Conservation (phyloP, 768 basidiomycete species). For the Lactifluus piperatus region DNA sequence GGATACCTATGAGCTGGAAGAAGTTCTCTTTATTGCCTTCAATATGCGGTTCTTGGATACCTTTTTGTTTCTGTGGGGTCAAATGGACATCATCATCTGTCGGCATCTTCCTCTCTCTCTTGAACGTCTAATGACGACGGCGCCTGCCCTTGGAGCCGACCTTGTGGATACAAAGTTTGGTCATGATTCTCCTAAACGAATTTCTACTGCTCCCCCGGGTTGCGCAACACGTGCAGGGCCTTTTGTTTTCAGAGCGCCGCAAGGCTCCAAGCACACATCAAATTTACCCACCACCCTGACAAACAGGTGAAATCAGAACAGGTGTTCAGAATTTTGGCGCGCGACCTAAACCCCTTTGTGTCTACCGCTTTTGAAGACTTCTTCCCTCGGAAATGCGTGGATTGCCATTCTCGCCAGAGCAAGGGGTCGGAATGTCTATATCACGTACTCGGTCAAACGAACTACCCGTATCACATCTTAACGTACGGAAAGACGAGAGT, state of each 20-base stretch:
- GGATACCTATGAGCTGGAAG: constrained; percentile 10
- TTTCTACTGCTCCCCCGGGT: neutral
- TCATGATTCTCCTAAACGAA: constrained; percentile 13
- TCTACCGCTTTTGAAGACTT: constrained; percentile 10
- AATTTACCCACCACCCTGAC: constrained; percentile 16
- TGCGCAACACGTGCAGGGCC: constrained; percentile 10
- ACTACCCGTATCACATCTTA: constrained; percentile 4
- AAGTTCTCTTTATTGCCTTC: constrained; percentile 6
- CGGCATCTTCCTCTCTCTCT: constrained; percentile 15
- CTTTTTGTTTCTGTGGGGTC: constrained; percentile 17
- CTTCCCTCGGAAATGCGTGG: constrained; percentile 6
- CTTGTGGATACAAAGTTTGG: constrained; percentile 7
- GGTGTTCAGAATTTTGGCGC: constrained; percentile 3
- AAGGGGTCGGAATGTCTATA: constrained; percentile 12
- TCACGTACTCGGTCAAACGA: constrained; percentile 16
- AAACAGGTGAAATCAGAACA: constrained; percentile 14
- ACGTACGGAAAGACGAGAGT: neutral
- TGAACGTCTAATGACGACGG: constrained; percentile 6
- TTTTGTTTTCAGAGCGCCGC: constrained; percentile 17
- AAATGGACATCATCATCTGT: constrained; percentile 15
- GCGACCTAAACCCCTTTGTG: constrained; percentile 18
- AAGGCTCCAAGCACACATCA: constrained; percentile 19
- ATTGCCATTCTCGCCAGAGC: constrained; percentile 5
- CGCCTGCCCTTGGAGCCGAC: constrained; percentile 16
- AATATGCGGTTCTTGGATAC: constrained; percentile 11